Evolutionary conservation across 345 rosid genomes (phyloP).

Genomic region (Gossypium australe): DNA sequence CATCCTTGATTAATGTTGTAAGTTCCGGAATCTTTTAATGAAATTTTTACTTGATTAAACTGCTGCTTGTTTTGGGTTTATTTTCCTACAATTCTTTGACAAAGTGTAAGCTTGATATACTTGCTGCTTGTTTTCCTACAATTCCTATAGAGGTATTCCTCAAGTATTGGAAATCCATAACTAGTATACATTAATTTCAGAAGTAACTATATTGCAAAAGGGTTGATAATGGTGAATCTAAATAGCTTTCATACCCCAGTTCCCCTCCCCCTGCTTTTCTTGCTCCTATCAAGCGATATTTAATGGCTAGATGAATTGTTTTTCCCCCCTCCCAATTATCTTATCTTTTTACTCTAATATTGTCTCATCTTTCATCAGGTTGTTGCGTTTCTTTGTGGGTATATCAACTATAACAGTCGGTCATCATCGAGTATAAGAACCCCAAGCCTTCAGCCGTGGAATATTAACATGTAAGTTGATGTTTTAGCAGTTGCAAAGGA

Average conservation of each 20-base stretch:
- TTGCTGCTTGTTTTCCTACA: too few species aligned
- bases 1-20: constrained; percentile 85
- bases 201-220: too few species aligned
- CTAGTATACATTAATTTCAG: too few species aligned
- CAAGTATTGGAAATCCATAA: neutral
- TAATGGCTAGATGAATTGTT: too few species aligned
- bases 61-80: neutral
- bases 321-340: too few species aligned
- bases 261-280: too few species aligned
- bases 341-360: neutral
- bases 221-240: too few species aligned
- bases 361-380: constrained; percentile 38
- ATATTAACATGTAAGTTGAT: constrained; percentile 84
- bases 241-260: too few species aligned
- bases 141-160: neutral
- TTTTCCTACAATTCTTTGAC: neutral
- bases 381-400: constrained; percentile 89
- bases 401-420: constrained; percentile 60
- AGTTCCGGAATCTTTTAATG: constrained; percentile 25
- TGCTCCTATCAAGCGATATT: too few species aligned
- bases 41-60: neutral
- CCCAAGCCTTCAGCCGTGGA: constrained; percentile 86
- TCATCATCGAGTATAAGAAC: constrained; percentile 55
- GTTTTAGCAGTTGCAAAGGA: neutral
- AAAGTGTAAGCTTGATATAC: too few species aligned